Base-by-base conservation (phyloP, 78 protist genomes). In the Dictyostelium brefeldianum region DNA sequence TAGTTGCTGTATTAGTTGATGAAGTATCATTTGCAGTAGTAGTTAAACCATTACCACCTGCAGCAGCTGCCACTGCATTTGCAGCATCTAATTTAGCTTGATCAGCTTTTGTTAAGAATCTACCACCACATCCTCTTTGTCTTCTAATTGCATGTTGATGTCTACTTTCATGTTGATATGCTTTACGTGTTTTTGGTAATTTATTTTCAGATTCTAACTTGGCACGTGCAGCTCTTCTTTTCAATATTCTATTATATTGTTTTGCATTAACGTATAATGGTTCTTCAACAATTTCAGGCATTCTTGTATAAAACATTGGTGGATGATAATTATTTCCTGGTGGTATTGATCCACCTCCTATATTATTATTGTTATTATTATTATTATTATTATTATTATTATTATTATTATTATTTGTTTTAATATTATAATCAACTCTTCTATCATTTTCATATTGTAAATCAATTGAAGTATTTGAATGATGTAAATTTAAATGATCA, bases 181-280 rank as follows among this genome's bases (percentile, higher is more conserved):
- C 80, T 41, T 96, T 92, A 41, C 92, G 70, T 1, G 50, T 27
- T 54, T 93, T 71, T n/a, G 75, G 57, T n/a, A 81, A 15, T 4
- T 65, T 50, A 71, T 43, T 92, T 77, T 90, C 94, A 15, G 78
- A 50, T 48, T 97, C 97, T 51, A 89, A 78, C 27, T 96, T 80
- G 0, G 97, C 96, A 22, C 98, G 78, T 17, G 96, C 97, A 14
- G 53, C 91, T 6, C 98, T 29, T 54, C 98, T 79, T 81, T 96
- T 96, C 22, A 97, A 67, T 29, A 97, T 97, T 81, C 98, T 81
- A 41, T 95, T 59, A 87, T 97, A 97, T 82, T 97, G 98, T 47
- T 97, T 97, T 15, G 97, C 97, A 31, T 97, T 97, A 22, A 97
- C 98, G 81, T 84, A 97, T 57, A 96, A 22, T 10, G 98, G 98